Conservation (phyloP, 805 yeast species). For the Lipomyces orientalis region DNA sequence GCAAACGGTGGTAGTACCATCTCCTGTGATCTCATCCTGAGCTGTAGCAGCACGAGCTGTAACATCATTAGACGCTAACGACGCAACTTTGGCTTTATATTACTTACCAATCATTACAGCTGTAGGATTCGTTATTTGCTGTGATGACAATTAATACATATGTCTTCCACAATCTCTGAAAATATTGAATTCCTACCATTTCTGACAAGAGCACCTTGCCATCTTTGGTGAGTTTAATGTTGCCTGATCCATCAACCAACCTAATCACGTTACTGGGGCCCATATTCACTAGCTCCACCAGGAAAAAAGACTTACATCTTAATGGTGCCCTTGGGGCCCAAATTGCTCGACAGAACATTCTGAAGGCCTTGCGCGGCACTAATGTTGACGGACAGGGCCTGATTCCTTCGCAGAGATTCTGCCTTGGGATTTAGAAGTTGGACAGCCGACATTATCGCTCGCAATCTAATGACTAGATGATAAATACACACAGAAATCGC, state of each 20-base stretch:
- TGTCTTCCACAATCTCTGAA: not conserved
- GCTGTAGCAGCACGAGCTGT: slow-evolving; percentile 96
- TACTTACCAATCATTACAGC: slow-evolving; percentile 70
- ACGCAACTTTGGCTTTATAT: not conserved
- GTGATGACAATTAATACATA: slow-evolving; percentile 7
- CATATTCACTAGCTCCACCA: not conserved
- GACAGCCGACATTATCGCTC: slow-evolving; percentile 33
- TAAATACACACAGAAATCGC: not conserved
- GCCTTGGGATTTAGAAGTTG: slow-evolving; percentile 97
- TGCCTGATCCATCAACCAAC: slow-evolving; percentile 94
- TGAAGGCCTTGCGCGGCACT: slow-evolving; percentile 97
- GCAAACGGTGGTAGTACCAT: slow-evolving; percentile 96
- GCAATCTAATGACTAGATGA: not conserved
- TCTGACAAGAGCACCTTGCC: slow-evolving; percentile 92
- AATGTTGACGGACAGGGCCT: slow-evolving; percentile 93
- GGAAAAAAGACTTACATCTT: slow-evolving; percentile 62
- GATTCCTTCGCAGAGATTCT: slow-evolving; percentile 92
- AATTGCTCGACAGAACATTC: slow-evolving; percentile 84
- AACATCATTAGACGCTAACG: not conserved
- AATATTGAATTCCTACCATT: slow-evolving; percentile 56
- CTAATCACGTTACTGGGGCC: slow-evolving; percentile 17
- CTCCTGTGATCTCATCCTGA: slow-evolving; percentile 99
- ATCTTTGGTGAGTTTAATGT: slow-evolving; percentile 93
- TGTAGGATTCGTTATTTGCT: slow-evolving; percentile 87
- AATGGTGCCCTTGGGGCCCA: slow-evolving; percentile 96